Percentiles rank a stretch among this genome's conserved stretches.
phyloP scores from a whole-genome alignment of 1,284 basidiomycete genomes.

The Ceratobasidium sp. region DNA sequence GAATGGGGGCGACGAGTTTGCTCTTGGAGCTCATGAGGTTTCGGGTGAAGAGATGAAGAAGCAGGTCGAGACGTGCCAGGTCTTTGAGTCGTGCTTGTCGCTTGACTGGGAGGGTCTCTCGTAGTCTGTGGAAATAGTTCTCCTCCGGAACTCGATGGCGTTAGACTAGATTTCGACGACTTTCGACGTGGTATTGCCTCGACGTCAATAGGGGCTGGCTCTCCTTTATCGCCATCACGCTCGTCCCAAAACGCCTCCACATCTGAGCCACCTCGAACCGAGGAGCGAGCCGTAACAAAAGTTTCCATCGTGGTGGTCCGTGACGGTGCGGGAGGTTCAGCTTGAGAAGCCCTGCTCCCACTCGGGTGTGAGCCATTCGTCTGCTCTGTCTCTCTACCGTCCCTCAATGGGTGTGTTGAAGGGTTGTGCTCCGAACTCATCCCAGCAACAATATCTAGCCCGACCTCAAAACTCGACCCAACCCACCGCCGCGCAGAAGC shows the following conservation, averaged over 20 bases:
- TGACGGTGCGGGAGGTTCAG: neutral
- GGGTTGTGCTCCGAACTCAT: neutral
- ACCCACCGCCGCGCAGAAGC: slow-evolving; percentile 61
- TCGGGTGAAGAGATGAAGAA: neutral
- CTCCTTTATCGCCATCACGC: neutral
- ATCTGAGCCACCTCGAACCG: neutral
- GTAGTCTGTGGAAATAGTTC: neutral
- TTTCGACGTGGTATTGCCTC: slow-evolving; percentile 1
- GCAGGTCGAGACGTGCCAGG: neutral
- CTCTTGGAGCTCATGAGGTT: neutral
- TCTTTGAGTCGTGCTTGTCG: neutral
- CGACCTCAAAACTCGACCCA: slow-evolving; percentile 78
- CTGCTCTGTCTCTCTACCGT: neutral
- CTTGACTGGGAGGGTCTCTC: slow-evolving; percentile 13
- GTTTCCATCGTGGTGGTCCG: slow-evolving; percentile 31
- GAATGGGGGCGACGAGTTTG: slow-evolving; percentile 1
- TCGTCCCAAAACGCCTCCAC: slow-evolving; percentile 9
- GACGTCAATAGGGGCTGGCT: neutral
- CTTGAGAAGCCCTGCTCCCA: neutral
- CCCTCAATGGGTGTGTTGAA: neutral
- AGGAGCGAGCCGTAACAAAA: slow-evolving; percentile 25
- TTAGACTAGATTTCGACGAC: neutral
- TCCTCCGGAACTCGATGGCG: neutral
- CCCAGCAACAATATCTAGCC: slow-evolving; percentile 63
- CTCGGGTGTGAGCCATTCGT: neutral